phyloP scores from a whole-genome alignment of 306 rosid genomes.

The Cotoneaster glaucophyllus region DNA sequence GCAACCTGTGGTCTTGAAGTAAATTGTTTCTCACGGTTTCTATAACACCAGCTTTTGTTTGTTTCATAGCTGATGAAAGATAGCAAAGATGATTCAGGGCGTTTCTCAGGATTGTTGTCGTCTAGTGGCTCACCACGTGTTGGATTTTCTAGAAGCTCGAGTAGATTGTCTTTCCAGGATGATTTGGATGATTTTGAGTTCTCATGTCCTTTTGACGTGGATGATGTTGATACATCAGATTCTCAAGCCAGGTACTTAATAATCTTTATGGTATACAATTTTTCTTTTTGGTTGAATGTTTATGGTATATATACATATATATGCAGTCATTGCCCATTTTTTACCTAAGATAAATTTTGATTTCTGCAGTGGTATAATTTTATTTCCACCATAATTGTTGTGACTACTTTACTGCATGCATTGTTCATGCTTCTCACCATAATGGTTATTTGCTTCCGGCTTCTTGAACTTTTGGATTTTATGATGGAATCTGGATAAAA shows the following conservation, averaged over 20 bases:
- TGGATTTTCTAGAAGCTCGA: constrained; percentile 82
- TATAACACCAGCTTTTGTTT: constrained; percentile 23
- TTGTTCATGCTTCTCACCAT: background rate
- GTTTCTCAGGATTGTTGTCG: constrained; percentile 77
- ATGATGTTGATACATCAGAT: constrained; percentile 68
- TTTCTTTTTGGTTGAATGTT: background rate
- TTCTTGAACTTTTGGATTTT: constrained; percentile 3
- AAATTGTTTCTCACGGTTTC: constrained; percentile 10
- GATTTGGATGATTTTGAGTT: constrained; percentile 71
- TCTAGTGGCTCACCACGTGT: constrained; percentile 79
- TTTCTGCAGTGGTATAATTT: background rate
- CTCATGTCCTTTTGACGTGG: constrained; percentile 73
- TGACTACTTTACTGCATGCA: background rate
- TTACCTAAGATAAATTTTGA: background rate
- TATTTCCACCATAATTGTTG: constrained; percentile 1
- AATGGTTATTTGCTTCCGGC: background rate
- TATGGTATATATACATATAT: background rate
- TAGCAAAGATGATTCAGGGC: constrained; percentile 75
- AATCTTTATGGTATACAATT: background rate
- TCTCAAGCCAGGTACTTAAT: constrained; percentile 50
- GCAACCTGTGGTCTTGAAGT: constrained; percentile 13
- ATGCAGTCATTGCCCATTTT: constrained; percentile 8
- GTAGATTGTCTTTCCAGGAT: constrained; percentile 80
- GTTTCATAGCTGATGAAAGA: constrained; percentile 51
- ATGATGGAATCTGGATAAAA: background rate